These are phyloP conservation scores for Puya raimondii DNA, from an alignment of 176 grass and related monocot species.

Conservation along the genomic window DNA sequence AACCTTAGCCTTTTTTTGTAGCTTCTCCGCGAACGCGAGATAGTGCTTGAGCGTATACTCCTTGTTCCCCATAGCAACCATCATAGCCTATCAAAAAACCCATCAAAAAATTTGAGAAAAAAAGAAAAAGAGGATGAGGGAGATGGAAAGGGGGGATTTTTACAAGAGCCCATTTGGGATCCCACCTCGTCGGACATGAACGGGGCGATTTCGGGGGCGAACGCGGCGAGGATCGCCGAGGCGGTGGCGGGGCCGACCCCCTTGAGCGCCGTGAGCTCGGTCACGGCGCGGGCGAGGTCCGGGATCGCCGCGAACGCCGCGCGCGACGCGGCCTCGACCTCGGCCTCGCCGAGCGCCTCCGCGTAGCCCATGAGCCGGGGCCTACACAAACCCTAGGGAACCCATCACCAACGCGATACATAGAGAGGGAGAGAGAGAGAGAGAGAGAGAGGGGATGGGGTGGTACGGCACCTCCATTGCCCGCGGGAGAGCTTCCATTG, in stretches of 20 bases:
- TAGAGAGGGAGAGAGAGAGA: not conserved
- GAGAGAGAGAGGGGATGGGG: not conserved
- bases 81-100: conserved; percentile 45
- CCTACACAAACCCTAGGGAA: conserved; percentile 20
- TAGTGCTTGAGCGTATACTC: conserved; percentile 90
- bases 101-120: not conserved
- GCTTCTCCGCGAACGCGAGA: conserved; percentile 67
- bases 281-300: conserved; percentile 51
- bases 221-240: conserved; percentile 67
- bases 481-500: conserved; percentile 93
- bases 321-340: conserved; percentile 53
- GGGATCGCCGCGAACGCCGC: conserved; percentile 67
- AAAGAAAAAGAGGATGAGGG: not conserved
- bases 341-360: conserved; percentile 44
- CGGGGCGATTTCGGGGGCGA: conserved; percentile 50
- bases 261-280: conserved; percentile 67
- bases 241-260: conserved; percentile 72
- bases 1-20: conserved; percentile 74
- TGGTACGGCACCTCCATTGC: conserved; percentile 54
- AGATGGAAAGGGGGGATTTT: not conserved
- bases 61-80: conserved; percentile 72
- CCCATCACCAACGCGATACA: too few species aligned
- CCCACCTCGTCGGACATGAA: conserved; percentile 93
- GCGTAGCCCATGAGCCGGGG: conserved; percentile 81
- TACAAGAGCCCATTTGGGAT: not conserved